A percentile compares a stretch with the other conserved stretches of the same genome.
Conservation (phyloP, 495 filamentous ascomycete genomes). For the Daldinia decipiens region DNA sequence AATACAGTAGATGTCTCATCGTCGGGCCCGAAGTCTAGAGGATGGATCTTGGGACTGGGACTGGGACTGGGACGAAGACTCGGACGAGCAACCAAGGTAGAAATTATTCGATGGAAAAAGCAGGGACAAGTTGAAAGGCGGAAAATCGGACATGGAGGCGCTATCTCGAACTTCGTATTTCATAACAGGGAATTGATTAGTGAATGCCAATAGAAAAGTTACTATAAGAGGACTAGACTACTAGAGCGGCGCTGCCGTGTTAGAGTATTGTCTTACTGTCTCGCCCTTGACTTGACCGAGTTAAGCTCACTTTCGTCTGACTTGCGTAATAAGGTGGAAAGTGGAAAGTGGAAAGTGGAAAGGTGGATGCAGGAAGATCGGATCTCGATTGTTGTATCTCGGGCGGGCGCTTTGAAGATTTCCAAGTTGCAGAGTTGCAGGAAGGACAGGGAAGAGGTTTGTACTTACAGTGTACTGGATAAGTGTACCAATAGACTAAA, state of each 20-base stretch:
- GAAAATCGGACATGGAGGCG: conserved; percentile 38
- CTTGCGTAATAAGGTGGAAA: not conserved
- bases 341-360: not conserved
- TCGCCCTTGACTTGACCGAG: conserved; percentile 27
- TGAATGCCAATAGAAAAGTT: conserved; percentile 32
- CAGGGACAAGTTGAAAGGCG: conserved; percentile 17
- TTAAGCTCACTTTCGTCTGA: conserved; percentile 19
- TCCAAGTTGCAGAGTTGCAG: not conserved
- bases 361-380: conserved; percentile 16
- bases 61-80: not conserved
- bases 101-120: conserved; percentile 19
- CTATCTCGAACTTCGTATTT: conserved; percentile 38
- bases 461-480: not conserved
- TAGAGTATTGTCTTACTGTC: conserved; percentile 29
- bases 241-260: conserved; percentile 26
- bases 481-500: not conserved
- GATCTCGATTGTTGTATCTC: conserved; percentile 7
- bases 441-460: not conserved
- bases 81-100: conserved; percentile 7
- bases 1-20: conserved; percentile 24
- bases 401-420: conserved; percentile 3
- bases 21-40: conserved; percentile 15
- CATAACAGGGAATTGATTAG: conserved; percentile 34
- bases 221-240: conserved; percentile 32
- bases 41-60: not conserved